phyloP scores from a whole-genome alignment of 352 stramenopile species.

The Phytophthora agathidicida region DNA sequence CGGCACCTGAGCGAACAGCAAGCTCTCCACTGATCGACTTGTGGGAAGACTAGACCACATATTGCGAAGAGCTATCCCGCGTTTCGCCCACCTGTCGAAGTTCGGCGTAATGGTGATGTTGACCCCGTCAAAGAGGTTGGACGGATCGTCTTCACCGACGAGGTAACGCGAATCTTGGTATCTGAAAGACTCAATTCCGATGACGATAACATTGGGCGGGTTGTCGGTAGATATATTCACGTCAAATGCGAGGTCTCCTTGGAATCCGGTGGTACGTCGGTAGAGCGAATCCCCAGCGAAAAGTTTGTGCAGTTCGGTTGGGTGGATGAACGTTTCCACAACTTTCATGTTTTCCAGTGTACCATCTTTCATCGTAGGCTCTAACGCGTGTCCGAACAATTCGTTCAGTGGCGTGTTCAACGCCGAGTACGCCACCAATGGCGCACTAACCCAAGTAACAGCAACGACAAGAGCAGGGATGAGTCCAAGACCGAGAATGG shows the following conservation, averaged over 20 bases:
- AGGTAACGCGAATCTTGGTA: conserved; percentile 18
- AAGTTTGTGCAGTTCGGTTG: conserved; percentile 16
- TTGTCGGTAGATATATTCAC: conserved; percentile 4
- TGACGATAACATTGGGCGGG: conserved; percentile 12
- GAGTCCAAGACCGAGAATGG: not conserved
- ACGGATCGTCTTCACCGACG: conserved; percentile 25
- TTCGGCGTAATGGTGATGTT: conserved; percentile 45
- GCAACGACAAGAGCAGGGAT: conserved; percentile 6
- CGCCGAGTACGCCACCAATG: conserved; percentile 11
- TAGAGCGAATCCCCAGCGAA: conserved; percentile 11
- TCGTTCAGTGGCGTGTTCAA: conserved; percentile 19
- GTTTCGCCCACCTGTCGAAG: conserved; percentile 55
- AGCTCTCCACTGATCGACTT: conserved; percentile 59
- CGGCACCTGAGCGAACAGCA: conserved; percentile 58
- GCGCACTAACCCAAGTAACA: conserved; percentile 2
- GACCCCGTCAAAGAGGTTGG: conserved; percentile 36
- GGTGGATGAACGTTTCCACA: conserved; percentile 16
- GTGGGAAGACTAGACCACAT: conserved; percentile 62
- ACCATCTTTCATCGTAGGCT: not conserved
- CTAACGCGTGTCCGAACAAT: conserved; percentile 11
- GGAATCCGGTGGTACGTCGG: conserved; percentile 13
- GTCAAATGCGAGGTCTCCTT: conserved; percentile 16
- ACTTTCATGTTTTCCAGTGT: conserved; percentile 3
- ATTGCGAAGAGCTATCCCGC: conserved; percentile 53
- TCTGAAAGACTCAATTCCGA: conserved; percentile 13